phyloP scores from a whole-genome alignment of 139 green algal genomes.

The Spirogloea muscicola region DNA sequence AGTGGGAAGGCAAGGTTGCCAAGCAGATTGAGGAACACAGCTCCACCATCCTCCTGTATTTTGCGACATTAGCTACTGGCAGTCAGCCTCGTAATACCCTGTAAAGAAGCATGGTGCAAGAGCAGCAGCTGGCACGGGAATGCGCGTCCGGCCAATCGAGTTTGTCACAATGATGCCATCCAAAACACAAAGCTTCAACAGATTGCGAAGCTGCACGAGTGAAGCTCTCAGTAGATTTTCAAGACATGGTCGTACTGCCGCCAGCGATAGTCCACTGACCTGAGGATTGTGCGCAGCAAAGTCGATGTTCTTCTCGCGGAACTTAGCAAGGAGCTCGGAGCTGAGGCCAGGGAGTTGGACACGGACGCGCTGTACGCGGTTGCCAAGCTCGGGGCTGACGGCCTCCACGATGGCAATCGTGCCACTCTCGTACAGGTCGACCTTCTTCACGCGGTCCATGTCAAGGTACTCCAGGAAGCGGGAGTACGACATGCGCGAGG shows the following conservation, averaged over 20 bases:
- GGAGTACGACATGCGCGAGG: conserved; percentile 98
- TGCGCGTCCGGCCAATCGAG: no score
- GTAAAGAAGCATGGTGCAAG: no score
- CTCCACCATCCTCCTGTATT: conserved; percentile 88
- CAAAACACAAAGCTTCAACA: no score
- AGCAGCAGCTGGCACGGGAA: no score
- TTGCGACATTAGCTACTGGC: no score
- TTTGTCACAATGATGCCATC: no score
- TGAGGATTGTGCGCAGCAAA: conserved; percentile 91
- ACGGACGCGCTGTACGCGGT: conserved; percentile 96
- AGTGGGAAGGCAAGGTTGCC: conserved; percentile 99
- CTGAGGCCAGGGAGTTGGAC: conserved; percentile 94
- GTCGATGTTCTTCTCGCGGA: conserved; percentile 98
- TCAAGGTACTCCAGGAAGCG: conserved; percentile 99
- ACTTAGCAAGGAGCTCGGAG: conserved; percentile 90
- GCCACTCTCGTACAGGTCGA: conserved; percentile 98
- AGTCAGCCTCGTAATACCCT: no score
- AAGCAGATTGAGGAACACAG: conserved; percentile 67
- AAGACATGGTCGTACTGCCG: no score
- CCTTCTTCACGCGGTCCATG: conserved; percentile 99
- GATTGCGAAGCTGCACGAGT: no score
- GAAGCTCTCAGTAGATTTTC: no score
- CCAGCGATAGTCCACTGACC: no score
- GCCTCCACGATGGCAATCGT: conserved; percentile 99
- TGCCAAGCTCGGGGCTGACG: conserved; percentile 97